A percentile compares a stretch with the other conserved stretches of the same genome.
phyloP scores from a whole-genome alignment of 1,139 yeast species.

The Zygosaccharomyces pseudobailii region DNA sequence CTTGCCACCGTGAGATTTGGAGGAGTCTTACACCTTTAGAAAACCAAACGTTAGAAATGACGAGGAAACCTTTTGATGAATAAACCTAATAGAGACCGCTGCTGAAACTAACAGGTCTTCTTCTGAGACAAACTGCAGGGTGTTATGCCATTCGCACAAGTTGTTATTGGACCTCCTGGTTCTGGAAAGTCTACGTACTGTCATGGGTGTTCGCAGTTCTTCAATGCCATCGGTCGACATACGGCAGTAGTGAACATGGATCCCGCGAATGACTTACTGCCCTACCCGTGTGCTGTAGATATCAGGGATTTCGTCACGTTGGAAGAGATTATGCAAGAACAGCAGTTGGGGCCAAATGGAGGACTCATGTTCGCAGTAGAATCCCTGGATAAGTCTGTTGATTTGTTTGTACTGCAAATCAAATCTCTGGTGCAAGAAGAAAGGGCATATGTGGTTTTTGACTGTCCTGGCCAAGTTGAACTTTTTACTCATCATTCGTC shows the following conservation, averaged over 20 bases:
- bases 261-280: slow-evolving; percentile 84
- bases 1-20: slow-evolving; percentile 6
- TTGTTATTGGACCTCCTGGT: slow-evolving; percentile 97
- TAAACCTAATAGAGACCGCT: not conserved
- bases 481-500: slow-evolving; percentile 89
- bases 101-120: not conserved
- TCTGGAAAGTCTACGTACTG: slow-evolving; percentile 96
- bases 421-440: slow-evolving; percentile 55
- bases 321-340: slow-evolving; percentile 86
- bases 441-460: slow-evolving; percentile 73
- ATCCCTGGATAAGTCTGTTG: slow-evolving; percentile 50
- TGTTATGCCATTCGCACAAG: slow-evolving; percentile 70
- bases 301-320: slow-evolving; percentile 81
- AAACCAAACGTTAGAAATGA: slow-evolving; percentile 5
- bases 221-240: slow-evolving; percentile 89
- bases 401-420: slow-evolving; percentile 56
- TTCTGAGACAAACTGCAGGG: not conserved
- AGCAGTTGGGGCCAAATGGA: slow-evolving; percentile 88
- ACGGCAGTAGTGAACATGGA: slow-evolving; percentile 80
- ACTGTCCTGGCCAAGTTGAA: slow-evolving; percentile 98
- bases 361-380: slow-evolving; percentile 90
- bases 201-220: slow-evolving; percentile 84
- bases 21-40: not conserved
- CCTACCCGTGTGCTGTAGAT: slow-evolving; percentile 82
- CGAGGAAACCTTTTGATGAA: slow-evolving; percentile 7